phyloP scores from a whole-genome alignment of 257 asterid species.

The Solanum chmielewskii region DNA sequence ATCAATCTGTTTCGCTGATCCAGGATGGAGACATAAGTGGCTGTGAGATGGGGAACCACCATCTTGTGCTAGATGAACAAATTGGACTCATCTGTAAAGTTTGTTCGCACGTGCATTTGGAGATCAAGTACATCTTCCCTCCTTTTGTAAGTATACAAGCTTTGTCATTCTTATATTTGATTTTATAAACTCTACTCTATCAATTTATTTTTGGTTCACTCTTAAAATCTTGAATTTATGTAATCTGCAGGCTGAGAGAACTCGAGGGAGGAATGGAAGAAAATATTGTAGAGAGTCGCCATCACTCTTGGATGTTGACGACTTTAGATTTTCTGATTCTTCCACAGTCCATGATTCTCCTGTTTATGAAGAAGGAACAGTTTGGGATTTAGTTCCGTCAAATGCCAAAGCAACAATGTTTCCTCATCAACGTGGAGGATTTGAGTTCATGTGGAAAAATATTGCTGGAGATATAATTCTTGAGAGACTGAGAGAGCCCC shows the following conservation, averaged over 20 bases:
- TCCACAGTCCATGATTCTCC: not conserved
- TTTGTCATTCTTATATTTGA: not conserved
- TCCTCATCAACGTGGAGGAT: conserved; percentile 64
- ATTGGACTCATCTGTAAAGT: conserved; percentile 49
- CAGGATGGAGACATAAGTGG: not conserved
- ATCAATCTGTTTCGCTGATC: not conserved
- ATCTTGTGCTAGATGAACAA: conserved; percentile 40
- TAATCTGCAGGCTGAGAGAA: conserved; percentile 14
- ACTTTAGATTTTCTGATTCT: conserved; percentile 7
- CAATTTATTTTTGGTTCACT: not conserved
- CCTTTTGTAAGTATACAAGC: conserved; percentile 34
- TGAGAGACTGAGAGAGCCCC: conserved; percentile 18
- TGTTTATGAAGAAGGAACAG: conserved; percentile 19
- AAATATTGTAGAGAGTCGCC: not conserved
- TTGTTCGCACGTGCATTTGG: conserved; percentile 31
- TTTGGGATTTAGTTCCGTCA: conserved; percentile 41
- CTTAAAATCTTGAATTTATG: not conserved
- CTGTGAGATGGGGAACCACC: conserved; percentile 45
- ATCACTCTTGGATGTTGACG: not conserved
- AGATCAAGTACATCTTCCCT: conserved; percentile 56
- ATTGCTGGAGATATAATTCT: conserved; percentile 47
- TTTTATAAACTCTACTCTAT: not conserved
- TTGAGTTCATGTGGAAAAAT: conserved; percentile 53
- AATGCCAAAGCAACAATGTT: conserved; percentile 22
- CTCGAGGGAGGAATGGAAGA: conserved; percentile 2